Base-by-base conservation (phyloP, 2,329 filamentous ascomycete species). In the Cyanodermella asteris region DNA sequence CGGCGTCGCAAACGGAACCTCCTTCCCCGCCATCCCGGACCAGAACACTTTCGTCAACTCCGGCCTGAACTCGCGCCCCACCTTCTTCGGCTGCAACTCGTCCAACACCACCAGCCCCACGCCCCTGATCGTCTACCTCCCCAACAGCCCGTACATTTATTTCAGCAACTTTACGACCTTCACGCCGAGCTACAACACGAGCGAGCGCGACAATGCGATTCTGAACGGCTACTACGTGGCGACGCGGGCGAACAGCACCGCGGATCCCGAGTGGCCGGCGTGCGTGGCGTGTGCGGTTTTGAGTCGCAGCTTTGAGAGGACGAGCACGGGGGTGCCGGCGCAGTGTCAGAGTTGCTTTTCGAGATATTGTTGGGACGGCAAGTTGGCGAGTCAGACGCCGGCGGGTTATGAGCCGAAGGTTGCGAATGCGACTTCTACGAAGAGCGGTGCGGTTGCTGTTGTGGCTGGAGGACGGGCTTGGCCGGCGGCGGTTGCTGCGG, bases 281-380 rank as follows among this genome's bases (percentile, higher is more conserved):
- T 97, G 84, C 38, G 73, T 91, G 4, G 80, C 72, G 13, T 97
- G 87, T 48, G 87, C 84, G 5, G 70, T 91, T 19, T 59, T 94
- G 10, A 65, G 63, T 26, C 65, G 84, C 32, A 80, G 72, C 36
- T 64, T 87, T 35, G 57, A 67, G 31, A 63, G 78, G 24, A 84
- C 77, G 1, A 56, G 59, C 11, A 73, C 72, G 1, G 33, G 51
- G 0, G 59, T 82, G 2, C 84, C 84, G 0, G 56, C 61, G 1
- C 66, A 64, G 7, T 97, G 87, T 53, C 56, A 51, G 21, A 40
- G 59, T 24, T 97, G 87, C 53, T 94, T 93, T 47, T 36, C 55
- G 8, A 49, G 55, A 12, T 93, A 93, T 53, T 97, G 87, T 61
- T 97, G 87, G 87, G 65, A 93, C 44, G 87, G 87, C n/a, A 76